These are phyloP conservation scores for barley (Hordeum vulgare) DNA, from an alignment of 176 grass and related monocot genomes.

Conservation along the genomic window DNA sequence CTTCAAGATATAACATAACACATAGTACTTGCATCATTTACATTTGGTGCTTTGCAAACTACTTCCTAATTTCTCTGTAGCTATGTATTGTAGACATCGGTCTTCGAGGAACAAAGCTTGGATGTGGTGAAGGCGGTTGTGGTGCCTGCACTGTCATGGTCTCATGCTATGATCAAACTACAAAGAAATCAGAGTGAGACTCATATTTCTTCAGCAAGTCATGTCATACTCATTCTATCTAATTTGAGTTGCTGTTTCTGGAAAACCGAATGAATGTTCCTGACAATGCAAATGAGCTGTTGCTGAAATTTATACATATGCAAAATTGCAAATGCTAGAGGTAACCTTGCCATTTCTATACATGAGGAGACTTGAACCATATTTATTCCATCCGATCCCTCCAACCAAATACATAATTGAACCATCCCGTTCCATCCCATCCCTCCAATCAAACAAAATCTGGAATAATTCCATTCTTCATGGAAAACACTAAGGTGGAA, in stretches of 20 bases:
- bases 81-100: slow-evolving; percentile 51
- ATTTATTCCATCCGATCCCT: background rate
- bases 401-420: background rate
- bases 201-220: slow-evolving; percentile 8
- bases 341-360: background rate
- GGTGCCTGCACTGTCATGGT: slow-evolving; percentile 95
- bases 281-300: background rate
- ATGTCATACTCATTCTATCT: background rate
- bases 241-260: background rate
- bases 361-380: background rate
- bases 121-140: slow-evolving; percentile 97
- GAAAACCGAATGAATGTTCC: background rate
- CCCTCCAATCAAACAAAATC: background rate
- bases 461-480: background rate
- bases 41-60: background rate
- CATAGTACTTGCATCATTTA: background rate
- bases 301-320: background rate
- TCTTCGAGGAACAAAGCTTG: slow-evolving; percentile 89
- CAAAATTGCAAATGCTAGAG: background rate
- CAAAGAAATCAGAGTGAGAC: slow-evolving; percentile 74
- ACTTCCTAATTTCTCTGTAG: slow-evolving; percentile 17
- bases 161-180: slow-evolving; percentile 64
- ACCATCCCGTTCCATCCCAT: background rate
- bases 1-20: slow-evolving; percentile 5
- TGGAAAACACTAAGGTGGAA: background rate